These are phyloP conservation scores for Tricholoma matsutake DNA, from an alignment of 768 basidiomycete genomes.

Conservation along the genomic window DNA sequence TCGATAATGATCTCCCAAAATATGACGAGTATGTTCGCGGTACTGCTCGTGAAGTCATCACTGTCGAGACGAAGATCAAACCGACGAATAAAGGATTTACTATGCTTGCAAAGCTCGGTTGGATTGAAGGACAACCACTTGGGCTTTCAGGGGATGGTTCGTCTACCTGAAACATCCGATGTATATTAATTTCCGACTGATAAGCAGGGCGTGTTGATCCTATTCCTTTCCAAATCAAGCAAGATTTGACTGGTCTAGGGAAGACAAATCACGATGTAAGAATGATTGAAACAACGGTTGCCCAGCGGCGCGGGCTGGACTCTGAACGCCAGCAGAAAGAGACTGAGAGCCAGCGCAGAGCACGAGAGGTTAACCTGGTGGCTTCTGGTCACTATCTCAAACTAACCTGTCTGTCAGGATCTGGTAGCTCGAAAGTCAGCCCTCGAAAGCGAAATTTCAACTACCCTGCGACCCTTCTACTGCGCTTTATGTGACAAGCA, in stretches of 20 bases:
- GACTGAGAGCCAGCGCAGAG: slow-evolving; percentile 70
- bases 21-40: slow-evolving; percentile 64
- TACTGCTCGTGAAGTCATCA: slow-evolving; percentile 60
- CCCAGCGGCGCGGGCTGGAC: slow-evolving; percentile 74
- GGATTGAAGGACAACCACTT: slow-evolving; percentile 76
- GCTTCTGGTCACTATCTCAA: neutral
- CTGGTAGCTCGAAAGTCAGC: slow-evolving; percentile 61
- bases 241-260: slow-evolving; percentile 75
- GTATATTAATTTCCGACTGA: neutral
- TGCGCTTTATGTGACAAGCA: slow-evolving; percentile 85
- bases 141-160: slow-evolving; percentile 76
- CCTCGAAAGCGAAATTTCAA: slow-evolving; percentile 63
- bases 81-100: slow-evolving; percentile 77
- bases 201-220: slow-evolving; percentile 74
- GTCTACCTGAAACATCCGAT: slow-evolving; percentile 6
- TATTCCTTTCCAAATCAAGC: slow-evolving; percentile 77
- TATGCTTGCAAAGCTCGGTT: slow-evolving; percentile 78
- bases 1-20: slow-evolving; percentile 45
- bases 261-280: slow-evolving; percentile 76
- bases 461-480: slow-evolving; percentile 71
- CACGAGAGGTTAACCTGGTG: slow-evolving; percentile 56
- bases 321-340: slow-evolving; percentile 81
- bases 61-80: slow-evolving; percentile 80
- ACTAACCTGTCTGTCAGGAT: slow-evolving; percentile 41
- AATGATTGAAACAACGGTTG: slow-evolving; percentile 84